phyloP scores from a whole-genome alignment of 2,329 filamentous ascomycete species.

The Stemphylium beticola region DNA sequence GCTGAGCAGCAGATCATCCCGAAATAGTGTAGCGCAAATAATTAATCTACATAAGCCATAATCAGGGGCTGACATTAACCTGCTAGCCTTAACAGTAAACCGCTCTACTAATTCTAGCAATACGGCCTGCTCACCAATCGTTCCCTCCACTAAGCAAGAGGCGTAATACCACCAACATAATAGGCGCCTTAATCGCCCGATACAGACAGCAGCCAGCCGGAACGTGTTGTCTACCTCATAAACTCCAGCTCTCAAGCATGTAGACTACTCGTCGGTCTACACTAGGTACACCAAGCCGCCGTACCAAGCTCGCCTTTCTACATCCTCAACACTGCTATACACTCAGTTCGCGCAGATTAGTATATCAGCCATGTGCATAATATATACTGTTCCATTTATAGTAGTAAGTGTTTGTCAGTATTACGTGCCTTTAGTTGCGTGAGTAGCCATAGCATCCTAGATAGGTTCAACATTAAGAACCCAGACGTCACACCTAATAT shows the following conservation, averaged over 20 bases:
- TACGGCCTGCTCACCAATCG: constrained; percentile 6
- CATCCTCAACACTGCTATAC: constrained; percentile 15
- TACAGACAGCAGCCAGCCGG: constrained; percentile 5
- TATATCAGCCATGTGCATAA: constrained; percentile 5
- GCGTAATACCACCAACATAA: constrained; percentile 7
- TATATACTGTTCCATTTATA: constrained; percentile 12
- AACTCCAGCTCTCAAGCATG: constrained; percentile 17
- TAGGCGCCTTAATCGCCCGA: constrained; percentile 6
- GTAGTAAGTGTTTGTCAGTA: constrained; percentile 14
- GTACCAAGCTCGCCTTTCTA: constrained; percentile 19
- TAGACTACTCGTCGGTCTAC: constrained; percentile 16
- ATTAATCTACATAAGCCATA: constrained; percentile 9
- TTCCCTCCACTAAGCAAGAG: constrained; percentile 8
- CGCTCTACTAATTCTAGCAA: constrained; percentile 7
- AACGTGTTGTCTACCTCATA: constrained; percentile 8
- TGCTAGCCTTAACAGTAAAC: constrained; percentile 5
- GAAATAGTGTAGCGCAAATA: constrained; percentile 9
- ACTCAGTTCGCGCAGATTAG: constrained; percentile 12
- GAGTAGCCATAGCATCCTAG: constrained; percentile 15
- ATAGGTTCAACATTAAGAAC: constrained; percentile 13
- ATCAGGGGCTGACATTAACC: constrained; percentile 10
- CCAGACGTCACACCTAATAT: constrained; percentile 12
- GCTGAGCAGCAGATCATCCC: constrained; percentile 10
- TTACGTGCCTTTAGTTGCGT: constrained; percentile 15
- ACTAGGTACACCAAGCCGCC: constrained; percentile 14